Conservation (phyloP, 495 filamentous ascomycete genomes). For the Penicillium arizonense region DNA sequence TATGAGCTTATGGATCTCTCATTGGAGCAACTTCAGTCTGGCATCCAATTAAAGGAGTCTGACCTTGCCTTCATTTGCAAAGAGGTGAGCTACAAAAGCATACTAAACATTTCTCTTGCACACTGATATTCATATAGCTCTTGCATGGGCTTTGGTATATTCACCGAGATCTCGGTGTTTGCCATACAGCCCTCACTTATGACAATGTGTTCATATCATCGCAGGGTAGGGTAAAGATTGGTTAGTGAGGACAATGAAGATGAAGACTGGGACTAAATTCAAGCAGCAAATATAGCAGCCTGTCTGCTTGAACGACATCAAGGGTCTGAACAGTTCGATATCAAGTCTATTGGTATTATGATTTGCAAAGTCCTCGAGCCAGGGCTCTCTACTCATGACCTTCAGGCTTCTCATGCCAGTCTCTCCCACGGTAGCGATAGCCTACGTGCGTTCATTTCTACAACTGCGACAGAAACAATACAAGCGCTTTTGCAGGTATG, state of each 20-base stretch:
- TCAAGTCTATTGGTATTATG: not conserved
- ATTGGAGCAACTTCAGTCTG: slow-evolving; percentile 5
- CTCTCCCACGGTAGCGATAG: not conserved
- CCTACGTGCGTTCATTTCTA: not conserved
- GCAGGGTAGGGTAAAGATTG: slow-evolving; percentile 4
- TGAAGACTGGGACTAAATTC: not conserved
- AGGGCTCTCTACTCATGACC: not conserved
- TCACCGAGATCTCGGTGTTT: slow-evolving; percentile 2
- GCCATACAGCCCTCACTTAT: not conserved
- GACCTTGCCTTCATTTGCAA: slow-evolving; percentile 4
- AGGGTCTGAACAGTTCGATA: slow-evolving; percentile 1
- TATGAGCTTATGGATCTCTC: slow-evolving; percentile 4
- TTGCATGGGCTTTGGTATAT: slow-evolving; percentile 5
- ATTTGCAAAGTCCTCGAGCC: not conserved
- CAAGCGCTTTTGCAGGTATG: slow-evolving; percentile 1
- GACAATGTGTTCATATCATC: slow-evolving; percentile 1
- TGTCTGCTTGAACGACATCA: slow-evolving; percentile 3
- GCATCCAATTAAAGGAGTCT: not conserved
- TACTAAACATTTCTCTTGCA: not conserved
- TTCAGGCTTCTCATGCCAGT: not conserved
- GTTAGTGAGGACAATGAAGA: not conserved
- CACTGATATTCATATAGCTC: not conserved
- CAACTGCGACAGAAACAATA: not conserved
- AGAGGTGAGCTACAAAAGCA: slow-evolving; percentile 1
- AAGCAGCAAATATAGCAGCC: slow-evolving; percentile 3